These are phyloP conservation scores for Nepenthes gracilis DNA, from an alignment of 148 eudicot genomes.

Conservation along the genomic window DNA sequence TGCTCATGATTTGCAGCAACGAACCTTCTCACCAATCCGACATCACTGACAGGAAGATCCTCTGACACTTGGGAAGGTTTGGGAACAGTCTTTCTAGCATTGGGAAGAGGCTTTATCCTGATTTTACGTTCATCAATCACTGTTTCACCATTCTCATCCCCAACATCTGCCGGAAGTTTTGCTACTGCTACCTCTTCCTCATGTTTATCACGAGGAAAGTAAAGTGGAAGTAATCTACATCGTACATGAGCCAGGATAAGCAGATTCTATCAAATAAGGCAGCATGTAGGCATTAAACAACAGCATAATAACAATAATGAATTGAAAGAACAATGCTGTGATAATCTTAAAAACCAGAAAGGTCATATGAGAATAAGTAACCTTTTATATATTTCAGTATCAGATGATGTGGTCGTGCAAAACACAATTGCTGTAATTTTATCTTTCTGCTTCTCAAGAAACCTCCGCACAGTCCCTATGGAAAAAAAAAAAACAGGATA, in stretches of 20 bases:
- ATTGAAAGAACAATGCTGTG: background rate
- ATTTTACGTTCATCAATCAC: slow-evolving; percentile 92
- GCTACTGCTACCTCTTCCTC: slow-evolving; percentile 84
- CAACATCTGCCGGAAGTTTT: slow-evolving; percentile 99
- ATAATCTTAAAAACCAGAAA: background rate
- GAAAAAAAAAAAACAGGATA: slow-evolving; percentile 9
- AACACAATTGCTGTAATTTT: slow-evolving; percentile 72
- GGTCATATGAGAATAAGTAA: slow-evolving; percentile 4
- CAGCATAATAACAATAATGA: background rate
- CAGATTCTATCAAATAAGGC: background rate
- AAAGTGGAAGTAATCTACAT: slow-evolving; percentile 87
- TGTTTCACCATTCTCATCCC: slow-evolving; percentile 99
- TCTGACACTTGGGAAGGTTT: slow-evolving; percentile 41
- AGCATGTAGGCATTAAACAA: background rate
- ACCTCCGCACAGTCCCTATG: slow-evolving; percentile 88
- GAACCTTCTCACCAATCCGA: slow-evolving; percentile 64
- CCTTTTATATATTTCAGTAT: slow-evolving; percentile 96
- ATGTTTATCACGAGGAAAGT: slow-evolving; percentile 93
- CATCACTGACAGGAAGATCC: slow-evolving; percentile 58
- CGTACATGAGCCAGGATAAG: background rate
- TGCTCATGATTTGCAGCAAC: slow-evolving; percentile 6
- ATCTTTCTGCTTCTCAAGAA: slow-evolving; percentile 94
- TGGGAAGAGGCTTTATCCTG: slow-evolving; percentile 81
- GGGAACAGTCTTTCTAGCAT: slow-evolving; percentile 49
- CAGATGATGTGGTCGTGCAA: slow-evolving; percentile 67